Percentiles rank a stretch among this genome's conserved stretches.
Evolutionary conservation across 805 yeast species (phyloP).

Genomic region (Ogataea degrootiae): DNA sequence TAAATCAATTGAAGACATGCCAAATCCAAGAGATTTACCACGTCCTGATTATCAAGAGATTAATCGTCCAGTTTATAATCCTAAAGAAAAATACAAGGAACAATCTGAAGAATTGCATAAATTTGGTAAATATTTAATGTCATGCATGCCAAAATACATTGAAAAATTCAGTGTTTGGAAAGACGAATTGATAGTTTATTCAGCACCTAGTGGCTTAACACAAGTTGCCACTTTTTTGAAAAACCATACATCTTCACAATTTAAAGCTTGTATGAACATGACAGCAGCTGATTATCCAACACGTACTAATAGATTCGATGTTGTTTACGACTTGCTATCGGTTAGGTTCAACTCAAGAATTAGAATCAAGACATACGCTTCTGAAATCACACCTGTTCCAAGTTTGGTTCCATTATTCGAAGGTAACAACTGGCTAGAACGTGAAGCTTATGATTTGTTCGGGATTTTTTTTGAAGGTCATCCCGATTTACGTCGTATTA

Average conservation of each 20-base stretch:
- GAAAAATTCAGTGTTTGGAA: constrained; percentile 89
- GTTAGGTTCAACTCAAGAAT: constrained; percentile 82
- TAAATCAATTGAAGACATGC: constrained; percentile 24
- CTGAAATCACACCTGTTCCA: constrained; percentile 79
- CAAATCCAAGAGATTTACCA: constrained; percentile 31
- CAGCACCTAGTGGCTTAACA: constrained; percentile 69
- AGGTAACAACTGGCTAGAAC: constrained; percentile 88
- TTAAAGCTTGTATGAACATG: constrained; percentile 71
- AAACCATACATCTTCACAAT: constrained; percentile 78
- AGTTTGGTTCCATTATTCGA: constrained; percentile 65
- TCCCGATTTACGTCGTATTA: constrained; percentile 83
- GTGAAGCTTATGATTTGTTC: constrained; percentile 84
- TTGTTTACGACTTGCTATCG: constrained; percentile 76
- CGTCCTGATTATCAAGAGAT: constrained; percentile 31
- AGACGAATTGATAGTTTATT: constrained; percentile 73
- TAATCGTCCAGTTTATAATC: constrained; percentile 56
- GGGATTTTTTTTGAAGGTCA: constrained; percentile 87
- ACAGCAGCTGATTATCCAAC: constrained; percentile 87
- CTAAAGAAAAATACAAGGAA: constrained; percentile 68
- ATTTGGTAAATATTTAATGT: constrained; percentile 75
- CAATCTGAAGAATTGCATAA: constrained; percentile 69
- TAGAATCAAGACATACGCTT: constrained; percentile 84
- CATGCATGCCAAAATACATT: constrained; percentile 73
- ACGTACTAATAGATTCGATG: constrained; percentile 79
- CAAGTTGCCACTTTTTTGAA: constrained; percentile 69